Evolutionary conservation across 305 asterid species (phyloP), one percentile per base, ranked within the genome.

Genomic region (Fraxinus ornus): DNA sequence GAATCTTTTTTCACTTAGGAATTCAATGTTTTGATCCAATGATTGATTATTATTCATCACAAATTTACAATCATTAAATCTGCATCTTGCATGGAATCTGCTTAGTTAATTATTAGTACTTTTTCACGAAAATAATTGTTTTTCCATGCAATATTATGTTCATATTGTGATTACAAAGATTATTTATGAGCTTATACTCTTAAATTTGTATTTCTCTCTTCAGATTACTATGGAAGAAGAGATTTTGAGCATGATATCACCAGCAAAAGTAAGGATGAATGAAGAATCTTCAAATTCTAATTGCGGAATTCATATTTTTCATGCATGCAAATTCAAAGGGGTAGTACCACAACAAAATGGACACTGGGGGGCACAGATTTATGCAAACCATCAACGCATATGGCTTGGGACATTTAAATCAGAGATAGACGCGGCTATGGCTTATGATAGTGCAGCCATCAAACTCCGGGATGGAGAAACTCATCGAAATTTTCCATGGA

Each of bases 361-460:
- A 0, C 93, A 91, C 44, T 94, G 97, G 94, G 97, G 97, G 0
- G 95, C 97, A 0, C 95, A 92, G 19, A 91, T 94, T 9, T 93
- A 93, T 64, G 88, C 91, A 6, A 89, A 93, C 78, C 94, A 93
- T 33, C 89, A 88, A 2, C 81, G 97, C 0, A 81, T 93, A 62
- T 92, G 98, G 98, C 91, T 91, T 0, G 98, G 98, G 2, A 94
- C 98, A 0, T 94, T 94, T 81, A 88, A 91, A 47, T 90, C 97
- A 0, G 94, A 94, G 80, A 62, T 26, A 0, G 96, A 89, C 9
- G 97, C 98, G 1, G 98, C 97, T 0, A 90, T 84, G 93, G 98
- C 98, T 4, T 93, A 94, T 36, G 97, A 94, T 17, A 93, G 93
- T 39, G 97, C 95, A 0, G 88, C 97, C 77, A 89, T 90, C 52